Conservation (phyloP, 306 rosid species). For the Vigna hirtella region DNA sequence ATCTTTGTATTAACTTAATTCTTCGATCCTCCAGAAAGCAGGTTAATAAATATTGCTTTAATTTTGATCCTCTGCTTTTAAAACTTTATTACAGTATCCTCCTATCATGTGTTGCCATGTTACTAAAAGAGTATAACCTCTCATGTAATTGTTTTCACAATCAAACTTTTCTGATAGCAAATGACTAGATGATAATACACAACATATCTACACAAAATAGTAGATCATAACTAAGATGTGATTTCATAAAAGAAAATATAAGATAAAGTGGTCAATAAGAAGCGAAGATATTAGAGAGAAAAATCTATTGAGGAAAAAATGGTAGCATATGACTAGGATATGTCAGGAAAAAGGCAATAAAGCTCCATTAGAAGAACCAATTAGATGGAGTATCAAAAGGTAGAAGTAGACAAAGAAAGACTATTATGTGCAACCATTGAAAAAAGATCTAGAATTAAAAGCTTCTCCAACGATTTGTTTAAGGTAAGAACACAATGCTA, state of each 20-base stretch:
- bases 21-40: neutral
- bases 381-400: neutral
- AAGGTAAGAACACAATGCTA: neutral
- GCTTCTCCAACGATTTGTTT: constrained; percentile 11
- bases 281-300: neutral
- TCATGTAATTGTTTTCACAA: no score
- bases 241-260: no score
- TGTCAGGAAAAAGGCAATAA: neutral
- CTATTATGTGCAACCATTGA: neutral
- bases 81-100: neutral
- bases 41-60: neutral
- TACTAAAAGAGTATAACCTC: no score
- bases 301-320: neutral
- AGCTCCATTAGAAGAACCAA: neutral
- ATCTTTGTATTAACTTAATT: no score
- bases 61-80: neutral
- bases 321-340: neutral
- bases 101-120: neutral
- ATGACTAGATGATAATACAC: no score
- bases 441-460: neutral
- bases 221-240: no score
- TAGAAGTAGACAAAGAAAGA: constrained; percentile 7
- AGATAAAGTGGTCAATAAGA: no score
- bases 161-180: no score
- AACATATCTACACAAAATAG: no score